Evolutionary conservation across 495 filamentous ascomycete genomes (phyloP), one percentile per base, ranked within the genome.

Genomic region (Aspergillus affinis): DNA sequence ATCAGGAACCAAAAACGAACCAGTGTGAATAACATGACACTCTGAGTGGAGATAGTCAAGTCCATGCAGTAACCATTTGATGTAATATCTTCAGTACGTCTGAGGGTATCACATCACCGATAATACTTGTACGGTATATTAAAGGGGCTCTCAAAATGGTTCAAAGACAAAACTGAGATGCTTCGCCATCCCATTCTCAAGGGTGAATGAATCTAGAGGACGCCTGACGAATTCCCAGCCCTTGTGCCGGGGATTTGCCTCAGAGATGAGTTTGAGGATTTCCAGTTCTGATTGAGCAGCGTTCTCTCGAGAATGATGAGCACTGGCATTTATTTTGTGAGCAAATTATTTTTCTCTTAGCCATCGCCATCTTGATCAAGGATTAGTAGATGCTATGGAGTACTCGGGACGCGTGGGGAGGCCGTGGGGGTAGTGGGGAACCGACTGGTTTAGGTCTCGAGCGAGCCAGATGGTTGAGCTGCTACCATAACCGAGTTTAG

Each of bases 21-120:
- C 91, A 20, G 91, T 93, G 73, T 95, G 91, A 62, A 93, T 92
- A 73, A 93, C 90, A 67, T 89, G 90, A 76, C 91, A 95, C 68
- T 91, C 88, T 36, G 90, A 80, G 65, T 95, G 90, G 23, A 95
- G 82, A 72, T 92, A 93, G 67, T 93, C 90, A n/a, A 95, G 80
- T 13, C 89, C 90, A 48, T 92, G 81, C 52, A 95, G 81, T 6
- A 94, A 94, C 84, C 73, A 93, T 90, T 72, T 92, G 91, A 4
- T 89, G 86, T 69, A 93, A 89, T 63, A 92, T 87, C 74, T 92
- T 92, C 62, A 93, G 87, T 15, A 93, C 82, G 30, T 83, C 82
- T 78, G 89, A 89, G 21, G 91, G 91, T 8, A 76, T 60, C 30
- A 50, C 50, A 23, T 57, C 32, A 6, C 58, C 48, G 15, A 26